Evolutionary conservation across 306 rosid species (phyloP), one percentile per base, ranked within the genome.

Genomic region (Cicer cuneatum): DNA sequence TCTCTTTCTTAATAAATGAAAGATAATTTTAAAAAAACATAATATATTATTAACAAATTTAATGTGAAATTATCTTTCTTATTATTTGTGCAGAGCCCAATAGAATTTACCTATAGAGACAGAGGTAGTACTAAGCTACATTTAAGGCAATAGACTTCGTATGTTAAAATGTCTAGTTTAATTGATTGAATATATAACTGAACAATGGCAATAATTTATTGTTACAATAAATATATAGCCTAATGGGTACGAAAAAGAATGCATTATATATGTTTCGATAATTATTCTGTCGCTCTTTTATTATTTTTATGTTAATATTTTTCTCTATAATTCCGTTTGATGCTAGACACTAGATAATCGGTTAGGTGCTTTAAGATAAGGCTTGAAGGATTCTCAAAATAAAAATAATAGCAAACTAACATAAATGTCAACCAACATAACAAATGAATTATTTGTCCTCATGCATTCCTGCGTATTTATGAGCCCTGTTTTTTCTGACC

Each of bases 341-440:
- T 72, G 67, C 66, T 71, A 56, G 33, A 2, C 72, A 16, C 72
- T 59, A 19, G 16, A 61, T 16, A 21, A 68, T 78, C 70, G 58
- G 15, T 38, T 67, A 8, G 73, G 71, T 78, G 74, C 69, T 47
- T 73, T 65, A 24, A 45, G 85, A 78, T 78, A 57, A 62, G 70
- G 54, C 39, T 21, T 13, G 73, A 12, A 54, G 48, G 80, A 73
- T 68, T 53, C 83, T 73, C 59, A 2, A 2, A 15, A 10, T 45
- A 51, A 77, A 58, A 42, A 54, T 45, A 75, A 69, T 48, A 56
- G 13, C 37, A 56, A 18, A 13, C 13, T 24, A 61, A 69, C 42
- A 35, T 78, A 51, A 21, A 51, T 78, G 67, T 78, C 67, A 62
- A 62, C 73, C 78, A 65, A 43, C 33, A 43, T 4, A 38, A 37